Evolutionary conservation across 129 eudicot species (phyloP), one percentile per base, ranked within the genome.

Genomic region (Dittrichia graveolens): DNA sequence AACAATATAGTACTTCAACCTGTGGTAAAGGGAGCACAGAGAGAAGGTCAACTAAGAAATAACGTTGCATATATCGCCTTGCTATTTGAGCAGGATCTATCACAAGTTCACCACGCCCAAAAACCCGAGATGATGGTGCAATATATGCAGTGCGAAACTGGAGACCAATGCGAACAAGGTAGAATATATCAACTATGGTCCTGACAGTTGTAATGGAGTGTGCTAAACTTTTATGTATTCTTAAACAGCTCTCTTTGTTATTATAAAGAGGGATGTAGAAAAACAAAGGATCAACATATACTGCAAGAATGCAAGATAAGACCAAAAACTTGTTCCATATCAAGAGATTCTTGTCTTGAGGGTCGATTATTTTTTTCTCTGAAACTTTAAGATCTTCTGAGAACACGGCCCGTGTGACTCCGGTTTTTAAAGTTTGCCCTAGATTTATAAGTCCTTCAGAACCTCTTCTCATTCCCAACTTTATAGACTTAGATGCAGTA

Each of bases 51-150:
- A 94, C 82, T 12, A 85, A 56, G 47, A 94, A 94, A 74, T 86
- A 94, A 8, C 96, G 86, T 56, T 69, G 84, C 57, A 94, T 34
- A 75, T 94, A 94, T 60, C 98, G 74, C 16, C 75, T 84, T 37
- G 98, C 98, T 12, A 94, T 94, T 61, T 94, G 85, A 13, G 76
- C 82, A 44, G 97, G 95, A 75, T 90, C 98, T 34, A 90, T 94
- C 9, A 94, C 96, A 55, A 94, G 97, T 69, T 94, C 98, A 71
- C 98, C 98, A 56, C 97, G 82, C 37, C 98, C 98, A 68, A 94
- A 94, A 77, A 94, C 98, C 34, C 97, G 86, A 74, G 98, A 94
- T 3, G 98, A 94, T 14, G 98, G 98, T 24, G 98, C 98, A 55
- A 94, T 88, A 78, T 82, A 94, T 14, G 98, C 98, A 6, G 98